Conservation (phyloP, 352 stramenopile genomes). For the Globisporangium orthogonon region DNA sequence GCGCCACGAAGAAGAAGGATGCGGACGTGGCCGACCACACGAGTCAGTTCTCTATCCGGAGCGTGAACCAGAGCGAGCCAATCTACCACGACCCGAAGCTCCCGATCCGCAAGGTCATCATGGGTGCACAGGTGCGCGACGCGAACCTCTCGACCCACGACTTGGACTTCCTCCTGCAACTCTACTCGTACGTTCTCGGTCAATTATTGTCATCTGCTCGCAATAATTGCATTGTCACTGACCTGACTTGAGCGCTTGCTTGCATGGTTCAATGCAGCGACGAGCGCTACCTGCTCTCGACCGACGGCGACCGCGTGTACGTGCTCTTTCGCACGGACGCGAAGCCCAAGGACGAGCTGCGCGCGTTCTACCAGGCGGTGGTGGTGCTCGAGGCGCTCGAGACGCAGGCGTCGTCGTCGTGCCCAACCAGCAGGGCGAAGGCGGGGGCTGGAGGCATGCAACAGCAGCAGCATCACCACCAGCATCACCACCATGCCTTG, state of each 20-base stretch:
- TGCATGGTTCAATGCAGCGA: slow-evolving; percentile 20
- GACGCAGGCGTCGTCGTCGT: slow-evolving; percentile 9
- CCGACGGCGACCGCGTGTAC: slow-evolving; percentile 24
- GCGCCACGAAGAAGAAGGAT: slow-evolving; percentile 19
- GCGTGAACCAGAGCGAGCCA: slow-evolving; percentile 53
- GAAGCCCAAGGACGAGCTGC: slow-evolving; percentile 56
- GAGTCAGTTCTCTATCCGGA: slow-evolving; percentile 48
- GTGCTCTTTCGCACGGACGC: slow-evolving; percentile 52
- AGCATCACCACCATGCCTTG: slow-evolving; percentile 10
- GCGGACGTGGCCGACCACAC: slow-evolving; percentile 16
- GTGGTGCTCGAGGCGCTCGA: slow-evolving; percentile 40
- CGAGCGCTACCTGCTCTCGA: slow-evolving; percentile 49
- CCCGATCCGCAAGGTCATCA: slow-evolving; percentile 38
- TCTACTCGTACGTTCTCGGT: slow-evolving; percentile 33
- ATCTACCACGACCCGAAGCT: slow-evolving; percentile 46
- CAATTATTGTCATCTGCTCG: no score
- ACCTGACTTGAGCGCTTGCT: neutral
- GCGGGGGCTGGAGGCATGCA: neutral
- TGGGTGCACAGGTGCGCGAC: slow-evolving; percentile 52
- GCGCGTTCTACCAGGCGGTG: slow-evolving; percentile 64
- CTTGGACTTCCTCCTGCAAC: slow-evolving; percentile 37
- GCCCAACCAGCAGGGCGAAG: slow-evolving; percentile 12
- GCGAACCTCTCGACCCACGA: slow-evolving; percentile 26
- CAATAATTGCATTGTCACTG: neutral
- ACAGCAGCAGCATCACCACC: neutral